Conservation (phyloP, 768 basidiomycete genomes). For the Hygrophorus pudorinus region DNA sequence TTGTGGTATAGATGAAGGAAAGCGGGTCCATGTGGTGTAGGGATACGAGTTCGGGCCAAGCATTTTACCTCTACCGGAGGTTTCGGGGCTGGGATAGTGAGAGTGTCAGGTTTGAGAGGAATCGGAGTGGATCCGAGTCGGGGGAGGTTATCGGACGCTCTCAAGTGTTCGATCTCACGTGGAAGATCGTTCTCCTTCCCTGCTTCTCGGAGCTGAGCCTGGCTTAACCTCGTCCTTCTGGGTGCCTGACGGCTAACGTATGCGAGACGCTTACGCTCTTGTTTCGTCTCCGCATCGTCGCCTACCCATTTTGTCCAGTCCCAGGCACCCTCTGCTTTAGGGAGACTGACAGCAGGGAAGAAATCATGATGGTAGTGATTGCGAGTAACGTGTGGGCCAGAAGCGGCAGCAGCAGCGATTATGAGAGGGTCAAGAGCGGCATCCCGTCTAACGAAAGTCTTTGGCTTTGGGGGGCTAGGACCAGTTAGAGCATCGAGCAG, state of each 20-base stretch:
- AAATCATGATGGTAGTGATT: constrained; percentile 83
- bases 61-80: constrained; percentile 67
- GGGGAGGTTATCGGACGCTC: too few relatives aligned
- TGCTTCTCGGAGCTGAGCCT: constrained; percentile 17
- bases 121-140: too few relatives aligned
- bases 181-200: constrained; percentile 43
- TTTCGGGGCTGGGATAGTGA: constrained; percentile 11
- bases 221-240: constrained; percentile 43
- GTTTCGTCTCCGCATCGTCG: constrained; percentile 29
- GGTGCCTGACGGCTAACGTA: constrained; percentile 75
- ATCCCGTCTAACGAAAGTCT: constrained; percentile 46
- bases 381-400: constrained; percentile 69
- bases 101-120: not conserved
- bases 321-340: constrained; percentile 40
- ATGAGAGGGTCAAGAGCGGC: constrained; percentile 71
- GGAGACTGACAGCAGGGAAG: constrained; percentile 48
- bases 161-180: constrained; percentile 24
- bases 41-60: constrained; percentile 95
- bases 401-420: constrained; percentile 65
- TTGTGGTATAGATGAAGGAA: constrained; percentile 96
- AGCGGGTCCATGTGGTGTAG: constrained; percentile 87
- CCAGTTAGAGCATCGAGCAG: constrained; percentile 60
- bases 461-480: constrained; percentile 30
- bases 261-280: constrained; percentile 36
- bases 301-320: constrained; percentile 50